Base-by-base conservation (phyloP, 1,139 yeast genomes). In the Saccharomyces hybrid region DNA sequence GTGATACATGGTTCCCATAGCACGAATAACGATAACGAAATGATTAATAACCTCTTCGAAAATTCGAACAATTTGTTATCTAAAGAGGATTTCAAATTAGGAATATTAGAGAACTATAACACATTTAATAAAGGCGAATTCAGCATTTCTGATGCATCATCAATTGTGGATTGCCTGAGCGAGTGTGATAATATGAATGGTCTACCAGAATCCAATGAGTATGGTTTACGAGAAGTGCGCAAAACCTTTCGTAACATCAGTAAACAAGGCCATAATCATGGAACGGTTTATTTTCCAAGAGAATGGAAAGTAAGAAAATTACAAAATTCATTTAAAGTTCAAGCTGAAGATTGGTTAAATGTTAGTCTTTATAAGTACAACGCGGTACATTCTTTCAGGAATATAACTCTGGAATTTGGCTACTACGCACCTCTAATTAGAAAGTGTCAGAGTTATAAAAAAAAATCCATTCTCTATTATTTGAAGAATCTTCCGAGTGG, bases 1-100 rank as follows among this genome's bases (percentile, higher is more conserved):
- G 73, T 84, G 5, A 72, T 86, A 0, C 79, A 77, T 64, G 88
- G 91, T 0, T 81, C 81, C 0, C 70, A 57, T 54, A 73, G 65
- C 47, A 52, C 50, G 52, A 58, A 53, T 41, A 63, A 59, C 51
- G 73, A 70, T 52, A 63, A 61, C 41, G 63, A 69, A 11, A 70
- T 76, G 51, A 69, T 75, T 6, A 68, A 69, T 23, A 62, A 66
- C 31, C 71, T 77, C 1, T 59, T 73, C 16, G 61, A 58, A 7
- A 73, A 72, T 3, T 59, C 61, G 32, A 70, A 66, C 14, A 59
- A 62, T 7, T 61, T 72, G 4, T 57, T 73, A 14, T 57, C 70
- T 1, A 65, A 63, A 4, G 58, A 61, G 16, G 63, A 68, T 11
- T 70, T 78, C 54, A 73, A 68, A 56, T 57, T 78, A 47, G 76